These are phyloP conservation scores for Pugionium dolabratum DNA, from an alignment of 345 rosid genomes.

Conservation along the genomic window DNA sequence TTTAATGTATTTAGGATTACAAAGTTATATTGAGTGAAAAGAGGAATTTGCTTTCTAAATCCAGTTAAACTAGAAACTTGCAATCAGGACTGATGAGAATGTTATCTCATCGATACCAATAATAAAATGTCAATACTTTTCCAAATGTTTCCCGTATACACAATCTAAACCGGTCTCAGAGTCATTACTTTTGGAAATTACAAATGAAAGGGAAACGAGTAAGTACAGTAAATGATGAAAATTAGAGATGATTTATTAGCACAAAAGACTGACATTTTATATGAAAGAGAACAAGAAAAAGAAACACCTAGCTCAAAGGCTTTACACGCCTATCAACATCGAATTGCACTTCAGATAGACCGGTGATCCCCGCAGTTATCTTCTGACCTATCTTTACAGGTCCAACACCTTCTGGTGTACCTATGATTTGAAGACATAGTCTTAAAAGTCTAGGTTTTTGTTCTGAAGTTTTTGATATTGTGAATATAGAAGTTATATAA, in stretches of 20 bases:
- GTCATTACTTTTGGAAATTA: conserved; percentile 1
- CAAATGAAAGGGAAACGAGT: not conserved
- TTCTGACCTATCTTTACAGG: conserved; percentile 84
- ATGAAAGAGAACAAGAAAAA: not conserved
- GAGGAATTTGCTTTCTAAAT: too few species aligned
- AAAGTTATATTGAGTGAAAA: too few species aligned
- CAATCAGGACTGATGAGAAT: not conserved
- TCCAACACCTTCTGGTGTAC: conserved; percentile 92
- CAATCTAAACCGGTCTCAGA: not conserved
- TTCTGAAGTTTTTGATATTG: not conserved
- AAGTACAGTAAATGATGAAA: not conserved
- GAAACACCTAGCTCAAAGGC: conserved; percentile 38
- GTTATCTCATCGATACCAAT: not conserved
- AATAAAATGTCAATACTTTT: not conserved
- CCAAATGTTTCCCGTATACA: not conserved
- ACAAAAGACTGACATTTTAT: not conserved
- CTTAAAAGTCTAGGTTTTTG: not conserved
- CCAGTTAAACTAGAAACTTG: not conserved
- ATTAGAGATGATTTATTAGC: conserved; percentile 1
- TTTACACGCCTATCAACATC: conserved; percentile 55
- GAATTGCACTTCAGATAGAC: conserved; percentile 62
- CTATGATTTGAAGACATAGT: conserved; percentile 43
- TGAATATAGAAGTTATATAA: not conserved
- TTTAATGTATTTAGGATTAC: conserved; percentile 2
- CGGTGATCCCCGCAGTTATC: conserved; percentile 85